Conservation (phyloP, 164 flowering plant genomes). For the Nymphaea colorata region DNA sequence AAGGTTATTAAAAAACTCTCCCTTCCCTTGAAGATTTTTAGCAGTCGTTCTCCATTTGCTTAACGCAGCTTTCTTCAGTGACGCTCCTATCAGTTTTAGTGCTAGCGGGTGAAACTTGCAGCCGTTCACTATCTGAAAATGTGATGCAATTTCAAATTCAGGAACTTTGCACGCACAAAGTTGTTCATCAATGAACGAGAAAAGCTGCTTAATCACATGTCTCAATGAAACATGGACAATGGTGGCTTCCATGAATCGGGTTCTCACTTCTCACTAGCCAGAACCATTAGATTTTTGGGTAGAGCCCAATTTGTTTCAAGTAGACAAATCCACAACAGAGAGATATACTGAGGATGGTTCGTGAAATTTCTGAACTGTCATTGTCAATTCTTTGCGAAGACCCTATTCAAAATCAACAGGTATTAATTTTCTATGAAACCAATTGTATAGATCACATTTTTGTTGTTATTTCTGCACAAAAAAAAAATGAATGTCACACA, state of each 20-base stretch:
- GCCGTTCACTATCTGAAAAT: slow-evolving; percentile 45
- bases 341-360: too few species aligned
- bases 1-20: background rate
- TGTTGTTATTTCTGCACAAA: too few species aligned
- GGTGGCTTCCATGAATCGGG: too few species aligned
- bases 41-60: slow-evolving; percentile 55
- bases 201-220: background rate
- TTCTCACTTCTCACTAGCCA: background rate
- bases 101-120: slow-evolving; percentile 79
- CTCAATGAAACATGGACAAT: background rate
- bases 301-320: background rate
- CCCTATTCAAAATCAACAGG: too few species aligned
- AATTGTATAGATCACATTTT: too few species aligned
- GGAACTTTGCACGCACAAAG: background rate
- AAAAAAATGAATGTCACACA: too few species aligned
- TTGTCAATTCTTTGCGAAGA: too few species aligned
- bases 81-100: slow-evolving; percentile 78
- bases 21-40: slow-evolving; percentile 25
- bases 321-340: too few species aligned
- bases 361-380: too few species aligned
- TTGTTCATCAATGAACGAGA: background rate
- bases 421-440: too few species aligned
- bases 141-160: too few species aligned
- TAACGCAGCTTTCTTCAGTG: slow-evolving; percentile 40
- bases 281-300: background rate